Evolutionary conservation across 1,139 yeast genomes (phyloP).

Genomic region (Taphrina wiesneri): DNA sequence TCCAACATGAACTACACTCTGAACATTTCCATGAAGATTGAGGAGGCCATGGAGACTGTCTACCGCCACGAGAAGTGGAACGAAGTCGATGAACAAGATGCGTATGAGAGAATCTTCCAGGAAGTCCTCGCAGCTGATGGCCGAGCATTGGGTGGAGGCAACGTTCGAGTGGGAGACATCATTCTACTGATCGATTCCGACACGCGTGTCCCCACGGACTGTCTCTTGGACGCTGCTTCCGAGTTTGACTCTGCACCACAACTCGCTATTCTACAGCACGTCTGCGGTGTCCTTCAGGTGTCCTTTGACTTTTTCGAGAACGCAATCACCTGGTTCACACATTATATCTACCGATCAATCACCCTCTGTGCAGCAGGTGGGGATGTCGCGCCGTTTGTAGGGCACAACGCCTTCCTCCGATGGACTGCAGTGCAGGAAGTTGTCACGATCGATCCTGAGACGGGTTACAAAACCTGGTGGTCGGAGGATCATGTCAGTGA

Average conservation of each 20-base stretch:
- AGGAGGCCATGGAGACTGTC: constrained; percentile 36
- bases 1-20: constrained; percentile 27
- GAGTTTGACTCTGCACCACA: constrained; percentile 37
- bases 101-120: constrained; percentile 4
- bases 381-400: constrained; percentile 38
- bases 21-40: constrained; percentile 35
- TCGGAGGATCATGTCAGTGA: constrained; percentile 38
- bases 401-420: constrained; percentile 38
- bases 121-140: constrained; percentile 27
- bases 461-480: constrained; percentile 35
- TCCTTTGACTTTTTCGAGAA: constrained; percentile 37
- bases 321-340: constrained; percentile 37
- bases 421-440: constrained; percentile 38
- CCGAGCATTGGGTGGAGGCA: constrained; percentile 36
- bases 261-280: constrained; percentile 37
- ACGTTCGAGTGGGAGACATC: constrained; percentile 38
- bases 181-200: constrained; percentile 38
- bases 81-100: constrained; percentile 22
- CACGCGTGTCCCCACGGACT: constrained; percentile 38
- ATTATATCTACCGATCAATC: constrained; percentile 37
- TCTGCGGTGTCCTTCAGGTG: constrained; percentile 38
- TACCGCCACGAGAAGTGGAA: constrained; percentile 36
- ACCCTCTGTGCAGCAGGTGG: constrained; percentile 37
- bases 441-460: neutral
- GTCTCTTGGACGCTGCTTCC: constrained; percentile 38